Evolutionary conservation across 2,329 filamentous ascomycete species (phyloP), one percentile per base, ranked within the genome.

Genomic region (Hypoxylon sp.): DNA sequence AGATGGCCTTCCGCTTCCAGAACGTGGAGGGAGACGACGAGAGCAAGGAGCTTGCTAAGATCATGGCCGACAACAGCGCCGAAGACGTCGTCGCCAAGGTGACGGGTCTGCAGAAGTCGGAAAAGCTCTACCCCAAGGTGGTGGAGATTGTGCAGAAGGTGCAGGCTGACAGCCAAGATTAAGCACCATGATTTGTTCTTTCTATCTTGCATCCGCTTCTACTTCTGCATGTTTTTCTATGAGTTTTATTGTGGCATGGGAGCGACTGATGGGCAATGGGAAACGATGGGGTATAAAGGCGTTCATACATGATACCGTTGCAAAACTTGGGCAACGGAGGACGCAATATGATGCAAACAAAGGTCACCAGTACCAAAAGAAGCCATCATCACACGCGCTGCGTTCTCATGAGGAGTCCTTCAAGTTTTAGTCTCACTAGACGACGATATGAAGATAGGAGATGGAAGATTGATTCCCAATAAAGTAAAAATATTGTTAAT

Each of bases 1-100:
- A 98, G 81, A 92, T 94, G 87, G 88, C 91, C 5, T 88, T 99
- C 75, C 91, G 90, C 63, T 99, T 98, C 88, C 93, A 97, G 80
- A 91, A 97, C 69, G 90, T 97, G 53, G 86, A 93, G 68, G 92
- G 88, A 10, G 95, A 99, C 64, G 91, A 96, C 0, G 95, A 98
- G 84, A 96, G 90, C 63, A 81, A 79, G 65, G 88, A 96, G 77
- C 83, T 99, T 9, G 91, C 91, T 70, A 87, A 90, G 80, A 92
- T 96, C 72, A 89, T 99, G 79, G 86, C 89, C 60, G 83, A 88
- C 62, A 84, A 89, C 71, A 81, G 81, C 2, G 81, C 94, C 11
- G 87, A 90, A 67, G 88, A 89, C 1, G 90, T 94, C 7, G 91
- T 94, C 41, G 79, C 81, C 73, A 85, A 94, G 76, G 84, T 99